Conservation (phyloP, 177 flowering plant genomes). For the Viscum album region DNA sequence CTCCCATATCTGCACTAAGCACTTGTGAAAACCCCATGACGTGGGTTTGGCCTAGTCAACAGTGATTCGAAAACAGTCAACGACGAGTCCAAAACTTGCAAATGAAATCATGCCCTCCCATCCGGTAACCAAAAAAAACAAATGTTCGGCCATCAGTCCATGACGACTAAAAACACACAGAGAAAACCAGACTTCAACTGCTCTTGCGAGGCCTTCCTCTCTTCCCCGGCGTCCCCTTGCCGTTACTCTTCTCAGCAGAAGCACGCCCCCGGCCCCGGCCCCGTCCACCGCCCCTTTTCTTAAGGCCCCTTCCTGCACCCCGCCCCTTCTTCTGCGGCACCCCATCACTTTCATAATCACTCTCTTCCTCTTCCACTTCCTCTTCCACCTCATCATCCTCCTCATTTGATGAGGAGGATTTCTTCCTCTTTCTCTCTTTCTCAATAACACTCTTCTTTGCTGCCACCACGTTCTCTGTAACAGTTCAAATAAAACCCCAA, state of each 20-base stretch:
- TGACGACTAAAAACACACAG: no score
- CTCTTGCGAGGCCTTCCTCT: conserved; percentile 58
- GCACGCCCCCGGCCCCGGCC: conserved; percentile 60
- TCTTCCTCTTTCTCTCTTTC: conserved; percentile 55
- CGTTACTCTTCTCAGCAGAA: conserved; percentile 22
- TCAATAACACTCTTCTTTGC: conserved; percentile 34
- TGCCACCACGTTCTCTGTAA: conserved; percentile 31
- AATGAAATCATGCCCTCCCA: no score
- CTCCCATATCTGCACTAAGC: no score
- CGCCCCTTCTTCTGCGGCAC: conserved; percentile 28
- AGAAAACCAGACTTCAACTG: no score
- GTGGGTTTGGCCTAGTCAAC: no score
- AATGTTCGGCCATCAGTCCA: no score
- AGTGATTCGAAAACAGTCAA: no score
- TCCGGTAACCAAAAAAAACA: no score
- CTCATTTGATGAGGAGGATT: conserved; percentile 39
- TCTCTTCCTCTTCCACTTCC: conserved; percentile 37
- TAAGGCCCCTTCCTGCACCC: conserved; percentile 32
- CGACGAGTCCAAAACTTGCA: no score
- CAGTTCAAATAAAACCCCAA: background rate
- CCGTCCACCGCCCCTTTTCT: conserved; percentile 15
- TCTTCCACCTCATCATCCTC: conserved; percentile 44
- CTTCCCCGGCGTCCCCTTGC: conserved; percentile 20
- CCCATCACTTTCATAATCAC: conserved; percentile 28
- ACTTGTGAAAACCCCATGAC: no score